Conservation (phyloP, 345 rosid species). For the Sonneratia alba region DNA sequence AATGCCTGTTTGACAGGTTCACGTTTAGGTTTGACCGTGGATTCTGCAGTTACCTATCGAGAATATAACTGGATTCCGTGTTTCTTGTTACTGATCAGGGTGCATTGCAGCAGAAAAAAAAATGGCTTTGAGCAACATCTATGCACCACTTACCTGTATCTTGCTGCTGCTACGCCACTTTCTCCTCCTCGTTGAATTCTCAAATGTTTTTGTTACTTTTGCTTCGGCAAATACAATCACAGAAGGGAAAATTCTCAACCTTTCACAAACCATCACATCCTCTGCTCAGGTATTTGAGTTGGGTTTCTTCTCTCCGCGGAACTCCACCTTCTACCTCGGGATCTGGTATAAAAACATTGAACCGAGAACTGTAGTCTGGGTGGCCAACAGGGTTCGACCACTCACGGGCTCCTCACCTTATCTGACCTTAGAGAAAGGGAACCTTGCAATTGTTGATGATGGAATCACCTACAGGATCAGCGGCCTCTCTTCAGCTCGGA, state of each 20-base stretch:
- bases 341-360: conserved; percentile 35
- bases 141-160: not conserved
- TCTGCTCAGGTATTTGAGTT: conserved; percentile 21
- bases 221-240: conserved; percentile 8
- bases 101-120: not conserved
- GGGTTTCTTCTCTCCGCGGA: conserved; percentile 26
- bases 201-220: not conserved
- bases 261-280: conserved; percentile 22
- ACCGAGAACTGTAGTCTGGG: conserved; percentile 24
- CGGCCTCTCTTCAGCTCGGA: not conserved
- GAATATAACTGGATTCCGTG: not conserved
- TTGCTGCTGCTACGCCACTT: not conserved
- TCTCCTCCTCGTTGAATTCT: not conserved
- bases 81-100: not conserved
- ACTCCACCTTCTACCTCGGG: conserved; percentile 26
- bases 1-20: too few relatives aligned
- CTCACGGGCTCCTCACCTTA: conserved; percentile 19
- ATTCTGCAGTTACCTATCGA: not conserved
- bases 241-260: not conserved
- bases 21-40: not conserved
- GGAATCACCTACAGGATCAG: not conserved
- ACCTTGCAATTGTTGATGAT: not conserved
- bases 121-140: not conserved
- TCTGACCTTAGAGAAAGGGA: conserved; percentile 14
- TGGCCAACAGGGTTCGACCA: conserved; percentile 27